Conservation (phyloP, 2,329 filamentous ascomycete genomes). For the Aspergillus eucalypticola region DNA sequence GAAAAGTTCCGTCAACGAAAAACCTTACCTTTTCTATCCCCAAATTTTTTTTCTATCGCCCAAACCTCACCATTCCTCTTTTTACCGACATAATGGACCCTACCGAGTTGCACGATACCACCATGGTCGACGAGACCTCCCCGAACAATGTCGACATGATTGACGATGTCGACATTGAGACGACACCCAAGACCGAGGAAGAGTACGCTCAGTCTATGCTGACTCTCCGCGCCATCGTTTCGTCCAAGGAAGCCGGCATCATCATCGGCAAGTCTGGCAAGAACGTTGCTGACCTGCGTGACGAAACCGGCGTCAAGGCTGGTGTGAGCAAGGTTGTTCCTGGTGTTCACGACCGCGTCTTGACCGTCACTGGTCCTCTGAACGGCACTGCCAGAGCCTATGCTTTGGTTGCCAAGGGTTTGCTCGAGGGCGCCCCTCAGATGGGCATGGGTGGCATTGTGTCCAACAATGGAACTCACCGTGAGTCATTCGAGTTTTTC, state of each 20-base stretch:
- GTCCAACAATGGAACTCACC: conserved; percentile 85
- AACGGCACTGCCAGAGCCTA: conserved; percentile 90
- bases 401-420: conserved; percentile 83
- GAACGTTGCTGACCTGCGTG: conserved; percentile 94
- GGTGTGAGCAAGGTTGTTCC: conserved; percentile 98
- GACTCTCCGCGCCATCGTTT: conserved; percentile 95
- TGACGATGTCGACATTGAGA: conserved; percentile 69
- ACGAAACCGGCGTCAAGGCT: conserved; percentile 96
- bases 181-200: conserved; percentile 87
- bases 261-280: conserved; percentile 99
- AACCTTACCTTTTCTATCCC: neutral
- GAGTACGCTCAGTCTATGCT: conserved; percentile 92
- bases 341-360: conserved; percentile 92
- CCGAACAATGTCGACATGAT: conserved; percentile 66
- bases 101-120: conserved; percentile 57
- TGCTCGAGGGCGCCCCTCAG: conserved; percentile 89
- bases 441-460: conserved; percentile 95
- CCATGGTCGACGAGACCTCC: conserved; percentile 63
- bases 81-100: conserved; percentile 57
- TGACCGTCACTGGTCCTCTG: conserved; percentile 90
- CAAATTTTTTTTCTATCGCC: neutral
- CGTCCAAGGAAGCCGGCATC: conserved; percentile 96
- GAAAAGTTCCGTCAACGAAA: neutral
- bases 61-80: neutral
- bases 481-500: conserved; percentile 53